Conservation (phyloP, 495 filamentous ascomycete species). For the Hyaloscypha hepaticicola region DNA sequence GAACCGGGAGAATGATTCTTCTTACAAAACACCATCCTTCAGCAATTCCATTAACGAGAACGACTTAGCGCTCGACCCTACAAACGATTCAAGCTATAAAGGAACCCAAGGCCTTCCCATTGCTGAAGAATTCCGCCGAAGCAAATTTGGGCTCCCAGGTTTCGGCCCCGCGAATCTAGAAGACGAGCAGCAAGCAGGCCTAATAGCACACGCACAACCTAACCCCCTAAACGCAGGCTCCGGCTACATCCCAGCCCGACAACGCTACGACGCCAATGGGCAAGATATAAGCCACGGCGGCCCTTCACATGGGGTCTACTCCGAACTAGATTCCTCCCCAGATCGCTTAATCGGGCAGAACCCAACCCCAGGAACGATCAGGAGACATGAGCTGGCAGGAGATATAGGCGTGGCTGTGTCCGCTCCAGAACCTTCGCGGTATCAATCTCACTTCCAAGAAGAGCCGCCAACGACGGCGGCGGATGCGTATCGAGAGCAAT, state of each 20-base stretch:
- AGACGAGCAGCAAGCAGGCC: slow-evolving; percentile 43
- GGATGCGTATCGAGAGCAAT: slow-evolving; percentile 23
- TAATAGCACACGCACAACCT: slow-evolving; percentile 49
- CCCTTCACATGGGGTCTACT: slow-evolving; percentile 4
- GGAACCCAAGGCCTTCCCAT: slow-evolving; percentile 39
- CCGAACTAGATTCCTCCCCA: slow-evolving; percentile 7
- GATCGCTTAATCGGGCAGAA: slow-evolving; percentile 20
- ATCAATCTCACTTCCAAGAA: slow-evolving; percentile 29
- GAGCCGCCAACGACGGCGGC: slow-evolving; percentile 19
- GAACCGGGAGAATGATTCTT: slow-evolving; percentile 43
- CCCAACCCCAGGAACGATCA: slow-evolving; percentile 16
- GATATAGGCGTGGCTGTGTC: slow-evolving; percentile 31
- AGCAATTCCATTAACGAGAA: slow-evolving; percentile 31
- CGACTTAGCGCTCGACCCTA: slow-evolving; percentile 34
- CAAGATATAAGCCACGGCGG: slow-evolving; percentile 25
- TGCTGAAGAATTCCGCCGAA: slow-evolving; percentile 43
- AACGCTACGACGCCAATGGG: slow-evolving; percentile 27
- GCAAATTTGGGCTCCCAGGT: slow-evolving; percentile 34
- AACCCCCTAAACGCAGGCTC: slow-evolving; percentile 36
- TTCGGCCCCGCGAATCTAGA: slow-evolving; percentile 6
- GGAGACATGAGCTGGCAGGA: slow-evolving; percentile 1
- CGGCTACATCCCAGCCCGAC: slow-evolving; percentile 24
- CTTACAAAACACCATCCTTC: slow-evolving; percentile 35
- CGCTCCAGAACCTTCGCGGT: slow-evolving; percentile 24
- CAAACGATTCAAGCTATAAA: slow-evolving; percentile 27